Conservation (phyloP, 2,329 filamentous ascomycete genomes). For the Alternaria rosae region DNA sequence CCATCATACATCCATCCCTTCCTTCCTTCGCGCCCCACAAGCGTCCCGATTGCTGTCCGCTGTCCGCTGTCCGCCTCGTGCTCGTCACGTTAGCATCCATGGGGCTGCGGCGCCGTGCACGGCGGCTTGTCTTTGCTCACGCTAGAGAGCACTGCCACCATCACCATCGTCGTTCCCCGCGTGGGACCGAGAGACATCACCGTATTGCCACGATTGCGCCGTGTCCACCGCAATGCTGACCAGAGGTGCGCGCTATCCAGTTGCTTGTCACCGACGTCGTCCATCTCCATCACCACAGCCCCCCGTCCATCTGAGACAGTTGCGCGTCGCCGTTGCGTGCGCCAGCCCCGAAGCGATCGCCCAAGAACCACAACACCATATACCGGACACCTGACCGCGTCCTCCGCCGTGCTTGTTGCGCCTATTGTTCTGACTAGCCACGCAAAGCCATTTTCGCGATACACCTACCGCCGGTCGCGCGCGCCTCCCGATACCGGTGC, state of each 20-base stretch:
- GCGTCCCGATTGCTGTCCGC: slow-evolving; percentile 5
- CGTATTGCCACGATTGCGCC: slow-evolving; percentile 29
- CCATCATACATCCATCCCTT: slow-evolving; percentile 11
- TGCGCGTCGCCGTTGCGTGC: slow-evolving; percentile 32
- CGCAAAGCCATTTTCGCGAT: background rate
- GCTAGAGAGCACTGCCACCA: slow-evolving; percentile 33
- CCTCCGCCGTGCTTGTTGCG: background rate
- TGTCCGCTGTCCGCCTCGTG: background rate
- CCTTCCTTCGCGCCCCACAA: slow-evolving; percentile 15
- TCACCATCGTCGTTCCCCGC: slow-evolving; percentile 32
- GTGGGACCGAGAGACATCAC: slow-evolving; percentile 25
- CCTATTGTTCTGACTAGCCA: background rate
- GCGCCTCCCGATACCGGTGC: background rate
- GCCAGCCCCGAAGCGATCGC: slow-evolving; percentile 24
- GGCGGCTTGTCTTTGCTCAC: slow-evolving; percentile 19
- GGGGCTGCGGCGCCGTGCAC: slow-evolving; percentile 15
- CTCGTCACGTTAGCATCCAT: slow-evolving; percentile 4
- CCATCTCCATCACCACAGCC: slow-evolving; percentile 24
- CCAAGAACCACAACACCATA: slow-evolving; percentile 18
- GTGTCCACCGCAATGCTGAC: slow-evolving; percentile 44
- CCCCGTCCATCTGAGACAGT: slow-evolving; percentile 40
- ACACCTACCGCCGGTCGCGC: slow-evolving; percentile 1
- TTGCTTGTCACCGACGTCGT: slow-evolving; percentile 17
- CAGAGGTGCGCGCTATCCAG: slow-evolving; percentile 31
- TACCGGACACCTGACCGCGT: slow-evolving; percentile 13